Conservation (phyloP, 805 yeast genomes). For the Schwanniomyces occidentalis region DNA sequence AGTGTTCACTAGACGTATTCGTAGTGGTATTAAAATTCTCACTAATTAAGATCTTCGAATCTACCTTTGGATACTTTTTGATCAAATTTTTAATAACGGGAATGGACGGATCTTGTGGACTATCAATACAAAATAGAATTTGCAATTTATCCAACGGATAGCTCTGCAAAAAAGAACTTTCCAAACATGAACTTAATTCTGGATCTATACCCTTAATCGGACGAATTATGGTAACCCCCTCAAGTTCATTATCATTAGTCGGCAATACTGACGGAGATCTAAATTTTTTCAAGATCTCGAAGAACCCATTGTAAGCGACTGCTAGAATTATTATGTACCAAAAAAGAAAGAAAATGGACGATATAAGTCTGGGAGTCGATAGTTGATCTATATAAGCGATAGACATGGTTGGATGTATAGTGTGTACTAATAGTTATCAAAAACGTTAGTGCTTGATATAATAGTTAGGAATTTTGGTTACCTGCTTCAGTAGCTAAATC, state of each 20-base stretch:
- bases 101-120: slow-evolving; percentile 61
- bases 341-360: slow-evolving; percentile 18
- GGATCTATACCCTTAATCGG: slow-evolving; percentile 87
- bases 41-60: slow-evolving; percentile 56
- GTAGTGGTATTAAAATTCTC: slow-evolving; percentile 13
- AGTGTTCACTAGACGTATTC: slow-evolving; percentile 39
- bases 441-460: too few species aligned
- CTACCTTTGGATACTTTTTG: slow-evolving; percentile 52
- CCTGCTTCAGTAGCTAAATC: too few species aligned
- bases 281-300: slow-evolving; percentile 36
- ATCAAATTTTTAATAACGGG: slow-evolving; percentile 54
- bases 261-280: slow-evolving; percentile 11
- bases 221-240: slow-evolving; percentile 69
- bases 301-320: slow-evolving; percentile 41
- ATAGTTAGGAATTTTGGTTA: too few species aligned
- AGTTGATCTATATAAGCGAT: slow-evolving; percentile 5
- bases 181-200: slow-evolving; percentile 66
- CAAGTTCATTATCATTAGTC: slow-evolving; percentile 13
- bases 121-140: slow-evolving; percentile 75
- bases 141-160: slow-evolving; percentile 64
- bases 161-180: slow-evolving; percentile 64
- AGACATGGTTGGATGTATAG: too few species aligned
- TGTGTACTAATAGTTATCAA: too few species aligned
- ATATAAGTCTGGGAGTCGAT: slow-evolving; percentile 4
- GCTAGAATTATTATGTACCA: slow-evolving; percentile 42